Base-by-base conservation (phyloP, 176 grass and related monocot genomes). In the Bromus sterilis region DNA sequence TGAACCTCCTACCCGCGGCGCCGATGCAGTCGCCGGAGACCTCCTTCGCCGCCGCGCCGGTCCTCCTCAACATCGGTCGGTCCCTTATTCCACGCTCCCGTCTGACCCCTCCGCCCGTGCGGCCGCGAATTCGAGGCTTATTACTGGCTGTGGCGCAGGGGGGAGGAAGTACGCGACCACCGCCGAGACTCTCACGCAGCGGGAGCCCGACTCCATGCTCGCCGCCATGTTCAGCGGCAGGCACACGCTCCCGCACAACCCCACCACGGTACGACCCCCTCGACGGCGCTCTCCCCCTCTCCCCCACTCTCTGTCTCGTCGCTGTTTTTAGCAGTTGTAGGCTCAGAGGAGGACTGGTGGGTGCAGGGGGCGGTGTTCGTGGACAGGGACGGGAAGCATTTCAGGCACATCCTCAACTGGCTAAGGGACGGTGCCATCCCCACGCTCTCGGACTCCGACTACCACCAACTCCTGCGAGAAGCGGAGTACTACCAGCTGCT, bases 221-320 rank as follows among this genome's bases (percentile, higher is more conserved):
- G 92, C 81, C 75, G 92, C 92, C 59, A 98, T 98, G 95, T 94
- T 98, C 84, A 98, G 95, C 83, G 92, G 92, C 26, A 84, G 92
- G 78, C 88, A 94, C 89, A 89, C 78, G 57, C 68, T 98, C 81
- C 65, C 62, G 66, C 74, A 56, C 3, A 83, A 97, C 63, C 41
- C 86, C 31, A 36, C 84, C 67, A 91, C 86, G 88, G 92, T 94
- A 79, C 8, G 62, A 11, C 51, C 42, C 42, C 72, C 12, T 56
- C 4, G 7, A 2, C 56, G 35, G 49, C 26, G 34, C 44, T 74
- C 78, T 57, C 7, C 51, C 3, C 1, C 48, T 36, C 62, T 66
- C n/a, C n/a, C n/a, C n/a, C n/a, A n/a, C n/a, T n/a, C n/a, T n/a
- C n/a, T n/a, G n/a, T n/a, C 18, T 21, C 14, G 14, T 30, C 16